Percentiles rank a stretch among this genome's conserved stretches.
These are phyloP conservation scores for Ascochyta lentis DNA, from an alignment of 2,329 filamentous ascomycete species.

Conservation along the genomic window DNA sequence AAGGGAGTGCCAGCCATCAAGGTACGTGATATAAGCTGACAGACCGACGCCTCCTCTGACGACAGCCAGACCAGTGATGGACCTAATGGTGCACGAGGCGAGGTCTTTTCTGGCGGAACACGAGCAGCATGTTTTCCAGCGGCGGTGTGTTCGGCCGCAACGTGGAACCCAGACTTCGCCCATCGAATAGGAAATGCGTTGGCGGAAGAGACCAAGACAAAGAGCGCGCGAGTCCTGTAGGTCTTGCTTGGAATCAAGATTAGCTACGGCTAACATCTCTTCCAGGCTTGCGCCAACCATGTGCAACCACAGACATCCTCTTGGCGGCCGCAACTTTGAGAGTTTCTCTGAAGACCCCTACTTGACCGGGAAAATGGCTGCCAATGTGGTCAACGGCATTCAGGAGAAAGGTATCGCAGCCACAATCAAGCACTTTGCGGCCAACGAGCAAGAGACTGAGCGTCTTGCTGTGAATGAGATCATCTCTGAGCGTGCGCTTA, in stretches of 20 bases:
- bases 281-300: slow-evolving; percentile 72
- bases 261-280: not conserved
- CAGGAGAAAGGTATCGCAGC: slow-evolving; percentile 71
- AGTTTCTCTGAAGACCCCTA: slow-evolving; percentile 74
- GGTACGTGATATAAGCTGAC: slow-evolving; percentile 17
- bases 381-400: slow-evolving; percentile 65
- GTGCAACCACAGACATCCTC: slow-evolving; percentile 79
- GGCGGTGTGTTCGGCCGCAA: slow-evolving; percentile 70
- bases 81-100: slow-evolving; percentile 71
- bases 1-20: slow-evolving; percentile 67
- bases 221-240: slow-evolving; percentile 72
- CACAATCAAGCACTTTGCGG: slow-evolving; percentile 77
- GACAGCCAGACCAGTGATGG: slow-evolving; percentile 66
- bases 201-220: slow-evolving; percentile 73
- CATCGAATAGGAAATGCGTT: slow-evolving; percentile 66
- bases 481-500: slow-evolving; percentile 63
- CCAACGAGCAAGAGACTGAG: slow-evolving; percentile 74
- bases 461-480: slow-evolving; percentile 61
- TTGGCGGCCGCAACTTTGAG: slow-evolving; percentile 82
- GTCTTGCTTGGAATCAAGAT: not conserved
- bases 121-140: slow-evolving; percentile 77
- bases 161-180: slow-evolving; percentile 72
- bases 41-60: slow-evolving; percentile 1
- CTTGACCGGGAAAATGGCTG: slow-evolving; percentile 71
- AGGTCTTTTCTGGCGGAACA: slow-evolving; percentile 68